These are phyloP conservation scores for Oenanthe javanica DNA, from an alignment of 140 eudicot genomes.

Conservation along the genomic window DNA sequence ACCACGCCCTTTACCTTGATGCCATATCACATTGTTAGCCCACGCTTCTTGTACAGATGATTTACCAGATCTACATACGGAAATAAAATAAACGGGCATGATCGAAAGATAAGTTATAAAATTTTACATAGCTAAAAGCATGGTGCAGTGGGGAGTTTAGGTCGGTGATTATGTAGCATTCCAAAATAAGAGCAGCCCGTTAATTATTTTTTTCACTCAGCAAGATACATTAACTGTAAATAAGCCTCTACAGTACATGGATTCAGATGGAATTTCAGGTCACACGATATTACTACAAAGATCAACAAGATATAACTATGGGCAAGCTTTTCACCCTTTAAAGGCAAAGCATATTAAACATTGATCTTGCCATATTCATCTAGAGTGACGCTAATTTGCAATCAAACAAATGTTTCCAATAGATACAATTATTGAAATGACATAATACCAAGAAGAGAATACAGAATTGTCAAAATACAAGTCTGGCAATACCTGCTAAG, in stretches of 20 bases:
- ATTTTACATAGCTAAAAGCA: no score
- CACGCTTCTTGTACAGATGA: constrained; percentile 75
- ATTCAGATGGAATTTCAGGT: not conserved
- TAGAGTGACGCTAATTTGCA: not conserved
- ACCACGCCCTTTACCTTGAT: constrained; percentile 51
- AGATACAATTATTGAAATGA: not conserved
- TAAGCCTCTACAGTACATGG: not conserved
- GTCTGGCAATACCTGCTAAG: constrained; percentile 64
- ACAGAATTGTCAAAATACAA: not conserved
- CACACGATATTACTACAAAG: not conserved
- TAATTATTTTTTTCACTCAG: not conserved
- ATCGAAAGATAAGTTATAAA: not conserved
- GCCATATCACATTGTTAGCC: constrained; percentile 73
- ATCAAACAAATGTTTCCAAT: not conserved
- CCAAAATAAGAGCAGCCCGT: not conserved
- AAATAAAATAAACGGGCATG: not conserved
- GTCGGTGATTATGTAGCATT: no score
- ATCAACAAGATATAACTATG: not conserved
- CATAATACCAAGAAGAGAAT: not conserved
- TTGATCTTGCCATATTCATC: not conserved
- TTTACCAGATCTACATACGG: constrained; percentile 65
- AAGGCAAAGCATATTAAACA: not conserved
- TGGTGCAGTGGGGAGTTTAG: no score
- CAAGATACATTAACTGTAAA: not conserved
- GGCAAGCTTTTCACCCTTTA: not conserved